A percentile compares a stretch with the other conserved stretches of the same genome.
Evolutionary conservation across 306 rosid genomes (phyloP).

Genomic region (Rosa multiflora): DNA sequence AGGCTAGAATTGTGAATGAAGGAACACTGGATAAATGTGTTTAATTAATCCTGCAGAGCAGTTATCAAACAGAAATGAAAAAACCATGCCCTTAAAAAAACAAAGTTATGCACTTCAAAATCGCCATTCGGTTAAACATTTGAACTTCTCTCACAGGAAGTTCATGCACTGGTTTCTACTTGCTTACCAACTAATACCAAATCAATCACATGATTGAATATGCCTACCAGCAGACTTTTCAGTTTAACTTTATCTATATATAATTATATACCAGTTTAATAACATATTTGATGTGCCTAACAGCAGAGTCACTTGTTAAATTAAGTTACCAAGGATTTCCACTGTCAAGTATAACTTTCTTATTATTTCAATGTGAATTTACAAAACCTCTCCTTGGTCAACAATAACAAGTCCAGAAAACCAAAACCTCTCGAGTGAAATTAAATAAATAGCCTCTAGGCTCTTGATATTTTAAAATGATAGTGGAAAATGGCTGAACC

Average conservation of each 20-base stretch:
- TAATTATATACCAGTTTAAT: background rate
- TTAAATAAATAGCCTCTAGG: background rate
- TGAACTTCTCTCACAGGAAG: background rate
- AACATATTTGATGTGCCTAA: background rate
- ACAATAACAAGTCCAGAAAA: background rate
- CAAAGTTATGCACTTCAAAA: background rate
- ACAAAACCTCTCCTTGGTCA: background rate
- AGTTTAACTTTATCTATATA: background rate
- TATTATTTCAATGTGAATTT: background rate
- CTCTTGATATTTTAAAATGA: constrained; percentile 22
- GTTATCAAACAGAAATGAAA: background rate
- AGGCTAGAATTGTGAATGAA: background rate
- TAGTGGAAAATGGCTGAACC: constrained; percentile 50
- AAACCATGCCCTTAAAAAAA: background rate
- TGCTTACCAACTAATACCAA: background rate
- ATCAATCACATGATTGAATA: background rate
- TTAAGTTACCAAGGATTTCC: background rate
- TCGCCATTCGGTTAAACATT: background rate
- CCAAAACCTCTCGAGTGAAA: background rate
- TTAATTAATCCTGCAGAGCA: background rate
- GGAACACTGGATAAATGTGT: background rate
- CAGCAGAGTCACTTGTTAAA: background rate
- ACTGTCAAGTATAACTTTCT: background rate
- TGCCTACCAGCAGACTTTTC: background rate
- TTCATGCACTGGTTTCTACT: background rate